Percentiles rank a stretch among this genome's conserved stretches.
Evolutionary conservation across 2,329 filamentous ascomycete genomes (phyloP).

Genomic region (Calonectria pauciramosa): DNA sequence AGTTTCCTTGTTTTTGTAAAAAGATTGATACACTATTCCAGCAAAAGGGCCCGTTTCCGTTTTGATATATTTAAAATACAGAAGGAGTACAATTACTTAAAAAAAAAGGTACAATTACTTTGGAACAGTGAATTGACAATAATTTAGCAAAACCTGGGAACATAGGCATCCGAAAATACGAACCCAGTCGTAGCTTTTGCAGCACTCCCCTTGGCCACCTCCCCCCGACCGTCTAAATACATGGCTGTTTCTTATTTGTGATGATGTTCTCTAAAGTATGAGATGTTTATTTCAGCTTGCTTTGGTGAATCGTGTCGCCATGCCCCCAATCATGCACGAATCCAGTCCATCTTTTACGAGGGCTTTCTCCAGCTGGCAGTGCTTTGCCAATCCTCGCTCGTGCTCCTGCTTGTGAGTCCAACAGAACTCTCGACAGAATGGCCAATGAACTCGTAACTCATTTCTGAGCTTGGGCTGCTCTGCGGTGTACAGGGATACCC

Average conservation of each 20-base stretch:
- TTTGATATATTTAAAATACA: background rate
- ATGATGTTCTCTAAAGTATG: constrained; percentile 19
- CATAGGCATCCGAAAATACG: constrained; percentile 12
- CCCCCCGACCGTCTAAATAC: constrained; percentile 25
- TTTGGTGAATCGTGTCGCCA: constrained; percentile 5
- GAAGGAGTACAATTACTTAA: background rate
- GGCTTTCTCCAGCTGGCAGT: constrained; percentile 20
- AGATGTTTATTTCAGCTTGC: constrained; percentile 15
- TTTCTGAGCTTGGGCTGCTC: constrained; percentile 30
- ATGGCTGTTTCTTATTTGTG: constrained; percentile 25
- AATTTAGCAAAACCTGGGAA: constrained; percentile 16
- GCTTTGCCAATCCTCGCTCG: constrained; percentile 24
- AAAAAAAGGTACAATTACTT: background rate
- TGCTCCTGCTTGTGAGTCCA: constrained; percentile 14
- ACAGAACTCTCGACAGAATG: constrained; percentile 12
- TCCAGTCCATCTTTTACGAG: constrained; percentile 4
- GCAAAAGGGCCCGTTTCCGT: background rate
- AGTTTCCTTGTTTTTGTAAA: background rate
- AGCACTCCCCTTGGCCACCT: constrained; percentile 19
- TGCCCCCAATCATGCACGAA: constrained; percentile 8
- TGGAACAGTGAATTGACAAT: constrained; percentile 16
- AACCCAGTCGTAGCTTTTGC: constrained; percentile 9
- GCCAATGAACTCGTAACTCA: constrained; percentile 18
- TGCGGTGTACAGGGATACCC: constrained; percentile 19
- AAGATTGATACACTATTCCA: background rate